Conservation (phyloP, 202 grass and related monocot species). For the Setaria italica region DNA sequence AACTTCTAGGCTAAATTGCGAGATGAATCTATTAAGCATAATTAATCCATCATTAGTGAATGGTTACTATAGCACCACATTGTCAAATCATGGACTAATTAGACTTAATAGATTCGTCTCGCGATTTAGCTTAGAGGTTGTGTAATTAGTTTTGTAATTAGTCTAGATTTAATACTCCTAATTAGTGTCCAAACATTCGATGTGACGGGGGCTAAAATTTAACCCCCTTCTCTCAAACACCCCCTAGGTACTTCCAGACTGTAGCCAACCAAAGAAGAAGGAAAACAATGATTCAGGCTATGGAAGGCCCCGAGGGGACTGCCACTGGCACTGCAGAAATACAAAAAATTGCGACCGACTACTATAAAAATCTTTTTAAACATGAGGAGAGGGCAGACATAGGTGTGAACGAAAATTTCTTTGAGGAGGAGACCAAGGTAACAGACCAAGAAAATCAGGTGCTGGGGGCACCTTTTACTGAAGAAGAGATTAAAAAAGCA, state of each 20-base stretch:
- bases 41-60: too few relatives aligned
- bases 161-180: too few relatives aligned
- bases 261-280: neutral
- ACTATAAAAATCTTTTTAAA: neutral
- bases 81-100: too few relatives aligned
- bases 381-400: neutral
- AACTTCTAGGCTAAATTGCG: too few relatives aligned
- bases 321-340: accelerated
- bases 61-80: too few relatives aligned
- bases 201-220: too few relatives aligned
- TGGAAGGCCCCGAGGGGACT: neutral
- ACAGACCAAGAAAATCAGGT: accelerated
- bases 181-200: too few relatives aligned
- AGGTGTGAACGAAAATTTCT: accelerated
- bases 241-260: neutral
- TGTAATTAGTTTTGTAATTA: too few relatives aligned
- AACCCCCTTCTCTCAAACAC: too few relatives aligned
- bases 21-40: too few relatives aligned
- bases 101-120: too few relatives aligned
- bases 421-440: accelerated
- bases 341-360: neutral
- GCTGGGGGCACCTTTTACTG: neutral
- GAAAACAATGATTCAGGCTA: neutral
- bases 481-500: neutral
- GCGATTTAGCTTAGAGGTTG: too few relatives aligned